These are phyloP conservation scores for Austroboletus rostrupii DNA, from an alignment of 1,284 basidiomycete genomes.

Conservation along the genomic window DNA sequence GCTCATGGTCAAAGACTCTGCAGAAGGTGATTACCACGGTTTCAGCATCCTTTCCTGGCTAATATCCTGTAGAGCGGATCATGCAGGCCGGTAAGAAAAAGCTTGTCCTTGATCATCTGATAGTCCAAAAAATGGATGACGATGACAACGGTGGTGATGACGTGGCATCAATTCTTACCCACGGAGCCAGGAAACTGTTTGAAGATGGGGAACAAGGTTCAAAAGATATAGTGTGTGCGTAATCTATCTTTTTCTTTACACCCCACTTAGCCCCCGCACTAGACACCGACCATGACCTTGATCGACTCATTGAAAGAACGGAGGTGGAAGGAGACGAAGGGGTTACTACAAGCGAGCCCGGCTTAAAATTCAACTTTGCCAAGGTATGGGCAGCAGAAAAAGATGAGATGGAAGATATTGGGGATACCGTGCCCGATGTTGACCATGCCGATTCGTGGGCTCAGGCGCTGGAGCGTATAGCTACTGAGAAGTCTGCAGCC, in stretches of 20 bases:
- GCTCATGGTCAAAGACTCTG: slow-evolving; percentile 84
- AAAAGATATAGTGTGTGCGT: slow-evolving; percentile 70
- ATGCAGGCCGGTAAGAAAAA: slow-evolving; percentile 88
- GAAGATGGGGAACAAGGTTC: slow-evolving; percentile 50
- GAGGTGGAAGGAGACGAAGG: slow-evolving; percentile 67
- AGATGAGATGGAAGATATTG: slow-evolving; percentile 63
- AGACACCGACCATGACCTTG: slow-evolving; percentile 79
- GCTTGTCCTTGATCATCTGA: slow-evolving; percentile 85
- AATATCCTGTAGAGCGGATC: slow-evolving; percentile 63
- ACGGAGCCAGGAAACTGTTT: slow-evolving; percentile 79
- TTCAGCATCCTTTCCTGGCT: not conserved
- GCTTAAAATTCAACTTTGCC: slow-evolving; percentile 73
- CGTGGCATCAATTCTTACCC: slow-evolving; percentile 77
- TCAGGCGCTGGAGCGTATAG: slow-evolving; percentile 63
- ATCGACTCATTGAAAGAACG: slow-evolving; percentile 79
- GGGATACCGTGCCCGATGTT: slow-evolving; percentile 40
- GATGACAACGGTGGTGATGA: slow-evolving; percentile 71
- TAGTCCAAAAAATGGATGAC: slow-evolving; percentile 89
- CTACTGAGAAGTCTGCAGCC: slow-evolving; percentile 44
- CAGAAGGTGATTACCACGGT: slow-evolving; percentile 61
- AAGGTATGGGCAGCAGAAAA: slow-evolving; percentile 85
- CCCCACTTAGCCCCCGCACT: slow-evolving; percentile 50
- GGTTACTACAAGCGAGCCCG: slow-evolving; percentile 42
- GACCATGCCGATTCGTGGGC: slow-evolving; percentile 77
- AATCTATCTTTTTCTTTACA: slow-evolving; percentile 36